A percentile compares a stretch with the other conserved stretches of the same genome.
These are phyloP conservation scores for Oryza glaberrima DNA, from an alignment of 176 grass and related monocot species.

Conservation along the genomic window DNA sequence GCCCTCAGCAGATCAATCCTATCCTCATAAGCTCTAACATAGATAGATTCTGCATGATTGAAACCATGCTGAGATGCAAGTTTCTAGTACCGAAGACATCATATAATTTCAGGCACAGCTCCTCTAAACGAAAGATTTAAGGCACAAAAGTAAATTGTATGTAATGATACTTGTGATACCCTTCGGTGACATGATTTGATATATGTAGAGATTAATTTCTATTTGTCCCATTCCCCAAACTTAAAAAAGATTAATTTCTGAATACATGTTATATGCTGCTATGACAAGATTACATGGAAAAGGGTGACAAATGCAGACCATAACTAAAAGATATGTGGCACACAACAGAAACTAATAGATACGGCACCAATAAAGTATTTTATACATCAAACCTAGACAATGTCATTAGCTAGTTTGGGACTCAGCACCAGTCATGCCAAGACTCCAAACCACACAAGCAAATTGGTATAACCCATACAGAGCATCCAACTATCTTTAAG, in stretches of 20 bases:
- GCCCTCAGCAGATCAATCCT: conserved; percentile 76
- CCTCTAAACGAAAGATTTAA: not conserved
- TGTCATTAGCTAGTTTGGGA: not conserved
- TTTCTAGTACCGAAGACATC: conserved; percentile 11
- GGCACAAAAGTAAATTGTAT: not conserved
- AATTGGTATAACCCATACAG: not conserved
- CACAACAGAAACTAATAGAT: not conserved
- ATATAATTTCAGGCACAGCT: conserved; percentile 15
- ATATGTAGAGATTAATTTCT: conserved; percentile 2
- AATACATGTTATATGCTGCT: conserved; percentile 14
- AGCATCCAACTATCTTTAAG: conserved; percentile 15
- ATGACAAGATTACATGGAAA: conserved; percentile 17
- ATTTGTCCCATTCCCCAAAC: conserved; percentile 7
- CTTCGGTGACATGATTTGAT: not conserved
- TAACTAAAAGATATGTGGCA: not conserved
- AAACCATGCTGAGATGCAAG: conserved; percentile 33
- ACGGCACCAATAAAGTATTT: not conserved
- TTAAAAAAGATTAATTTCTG: conserved; percentile 7
- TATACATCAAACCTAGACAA: not conserved
- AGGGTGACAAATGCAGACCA: not conserved
- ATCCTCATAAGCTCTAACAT: conserved; percentile 71
- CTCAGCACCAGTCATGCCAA: not conserved
- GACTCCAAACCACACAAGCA: not conserved
- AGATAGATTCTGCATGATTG: conserved; percentile 53
- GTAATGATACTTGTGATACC: not conserved